These are phyloP conservation scores for Hansenula sp. DNA, from an alignment of 1,139 yeast genomes.

Conservation along the genomic window DNA sequence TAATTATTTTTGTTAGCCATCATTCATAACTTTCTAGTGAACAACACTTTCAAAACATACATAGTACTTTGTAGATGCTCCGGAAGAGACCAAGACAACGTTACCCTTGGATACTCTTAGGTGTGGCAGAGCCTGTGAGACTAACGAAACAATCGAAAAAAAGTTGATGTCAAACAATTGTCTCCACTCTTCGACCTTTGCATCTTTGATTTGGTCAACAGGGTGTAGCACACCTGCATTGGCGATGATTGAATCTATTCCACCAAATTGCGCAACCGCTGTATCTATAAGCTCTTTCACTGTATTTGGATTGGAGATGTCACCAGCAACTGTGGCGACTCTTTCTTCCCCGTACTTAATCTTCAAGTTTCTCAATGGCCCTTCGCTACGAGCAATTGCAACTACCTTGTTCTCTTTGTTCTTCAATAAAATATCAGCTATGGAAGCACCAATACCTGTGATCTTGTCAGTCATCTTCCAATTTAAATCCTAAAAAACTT, in stretches of 20 bases:
- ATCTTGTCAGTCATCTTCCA: constrained; percentile 20
- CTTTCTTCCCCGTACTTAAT: constrained; percentile 42
- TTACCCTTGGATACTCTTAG: constrained; percentile 56
- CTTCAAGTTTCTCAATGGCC: constrained; percentile 40
- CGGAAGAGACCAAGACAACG: constrained; percentile 77
- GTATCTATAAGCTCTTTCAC: constrained; percentile 39
- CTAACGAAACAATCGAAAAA: constrained; percentile 68
- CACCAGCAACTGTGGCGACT: constrained; percentile 63
- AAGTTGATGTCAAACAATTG: constrained; percentile 69
- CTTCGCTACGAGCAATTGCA: constrained; percentile 69
- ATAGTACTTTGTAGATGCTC: constrained; percentile 65
- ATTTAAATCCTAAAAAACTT: not conserved
- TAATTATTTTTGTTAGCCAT: not conserved
- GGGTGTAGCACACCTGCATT: constrained; percentile 92
- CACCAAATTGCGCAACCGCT: constrained; percentile 49
- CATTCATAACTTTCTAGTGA: too few relatives aligned
- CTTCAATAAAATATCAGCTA: constrained; percentile 50
- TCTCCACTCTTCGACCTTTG: constrained; percentile 52
- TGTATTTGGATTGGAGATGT: constrained; percentile 47
- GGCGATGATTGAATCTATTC: constrained; percentile 66
- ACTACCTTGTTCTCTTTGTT: constrained; percentile 49
- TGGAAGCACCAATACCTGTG: constrained; percentile 74
- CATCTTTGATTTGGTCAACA: constrained; percentile 50
- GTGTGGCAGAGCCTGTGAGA: constrained; percentile 54
- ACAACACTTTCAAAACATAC: constrained; percentile 18